Evolutionary conservation across 192 early-diverging fungal genomes (phyloP), one percentile per base, ranked within the genome.

Genomic region (Podila clonocystis): DNA sequence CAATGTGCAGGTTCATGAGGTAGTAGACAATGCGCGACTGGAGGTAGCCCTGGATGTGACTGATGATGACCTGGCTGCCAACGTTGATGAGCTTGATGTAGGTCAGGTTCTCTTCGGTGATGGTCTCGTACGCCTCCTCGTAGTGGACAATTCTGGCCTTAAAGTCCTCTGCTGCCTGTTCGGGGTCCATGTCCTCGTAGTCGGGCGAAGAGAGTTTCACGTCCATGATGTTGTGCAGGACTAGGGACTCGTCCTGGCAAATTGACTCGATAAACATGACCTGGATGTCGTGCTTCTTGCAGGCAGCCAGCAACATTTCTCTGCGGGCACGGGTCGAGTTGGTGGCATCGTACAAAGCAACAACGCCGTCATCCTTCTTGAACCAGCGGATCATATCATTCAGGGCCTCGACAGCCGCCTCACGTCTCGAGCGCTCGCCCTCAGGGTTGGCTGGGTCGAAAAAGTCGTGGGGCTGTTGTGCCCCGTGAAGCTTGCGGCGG

Each of bases 1-100:
- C 91, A 70, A 96, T 98, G 85, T 99, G 97, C 48, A 99, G 89
- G 82, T 99, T 99, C 97, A 99, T 98, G 74, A 99, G 83, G 83
- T 97, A 99, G 86, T 98, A 99, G 20, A 98, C 97, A 67, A 99
- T 96, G 45, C 97, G 89, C 63, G 95, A 96, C 84, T 99, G 93
- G 41, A 99, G 87, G 82, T 98, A 98, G 63, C 97, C 97, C 58
- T 93, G 89, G 68, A 99, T 95, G 76, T 94, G 93, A 84, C 99
- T 96, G 77, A 99, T 94, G 59, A 97, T 91, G 38, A 98, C 94
- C 70, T 92, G 90, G 31, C 87, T 85, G 30, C 98, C 97, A 33
- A 99, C 94, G 74, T 98, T 98, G 79, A 98, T 94, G 59, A 98
- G 87, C 83, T 98, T 98, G 69, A 98, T 94, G 73, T 95, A 98